Base-by-base conservation (phyloP, 2,329 filamentous ascomycete species). In the Chaetomiaceae sp. region DNA sequence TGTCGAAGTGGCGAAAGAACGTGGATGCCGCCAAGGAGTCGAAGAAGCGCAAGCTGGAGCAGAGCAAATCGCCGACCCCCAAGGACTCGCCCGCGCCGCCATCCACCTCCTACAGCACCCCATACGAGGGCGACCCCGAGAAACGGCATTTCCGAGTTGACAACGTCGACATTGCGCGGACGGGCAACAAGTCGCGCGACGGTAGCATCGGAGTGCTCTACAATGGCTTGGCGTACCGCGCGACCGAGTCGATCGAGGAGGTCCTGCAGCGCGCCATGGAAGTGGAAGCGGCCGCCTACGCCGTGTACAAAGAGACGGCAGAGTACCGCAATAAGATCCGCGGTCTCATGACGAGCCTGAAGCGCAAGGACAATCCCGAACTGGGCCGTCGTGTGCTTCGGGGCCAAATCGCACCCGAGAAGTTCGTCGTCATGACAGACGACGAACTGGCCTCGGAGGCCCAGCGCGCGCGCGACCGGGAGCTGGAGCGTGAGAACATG, bases 311-410 rank as follows among this genome's bases (percentile, higher is more conserved):
- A 52, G 86, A 90, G 64, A 85, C 78, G 14, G 73, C 82, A 42
- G 81, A 85, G 45, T 99, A 99, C 78, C 86, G 87, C 67, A 79
- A 78, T 61, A 96, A 96, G 77, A 86, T 97, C 64, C 87, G 92
- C 61, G 95, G 90, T 18, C 82, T 99, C 20, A 97, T 90, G 73
- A 84, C 91, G 68, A 97, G 97, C 67, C 82, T 99, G 62, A 97
- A 96, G 77, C 90, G 89, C 75, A 91, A 89, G 73, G 86, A 84
- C 58, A 97, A 97, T 73, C 78, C 81, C 33, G 80, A 83, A 56
- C 81, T 99, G 38, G 86, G 90, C 48, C 77, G 78, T 57, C 82
- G 85, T 58, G 88, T 99, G 60, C 77, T 96, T 65, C 75, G 75
- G 4, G 89, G 87, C 55, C 81, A 87, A 25, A 88, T 97, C 55